phyloP scores from a whole-genome alignment of 2,329 filamentous ascomycete genomes.

The Seiridium cupressi region DNA sequence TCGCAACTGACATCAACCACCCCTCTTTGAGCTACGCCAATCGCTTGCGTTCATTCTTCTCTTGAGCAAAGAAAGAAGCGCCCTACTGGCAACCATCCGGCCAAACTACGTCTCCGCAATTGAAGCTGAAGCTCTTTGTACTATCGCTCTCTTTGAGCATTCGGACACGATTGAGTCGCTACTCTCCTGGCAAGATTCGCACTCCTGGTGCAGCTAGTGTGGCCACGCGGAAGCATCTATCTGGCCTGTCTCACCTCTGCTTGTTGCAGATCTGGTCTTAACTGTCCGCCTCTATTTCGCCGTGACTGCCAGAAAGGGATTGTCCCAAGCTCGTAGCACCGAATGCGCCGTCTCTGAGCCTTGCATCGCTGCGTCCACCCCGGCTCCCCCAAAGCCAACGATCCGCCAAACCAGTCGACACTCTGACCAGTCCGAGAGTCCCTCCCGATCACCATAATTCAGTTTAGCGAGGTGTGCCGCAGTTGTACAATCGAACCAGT shows the following conservation, averaged over 20 bases:
- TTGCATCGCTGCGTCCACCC: background rate
- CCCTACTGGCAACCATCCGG: background rate
- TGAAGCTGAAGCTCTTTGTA: constrained; percentile 1
- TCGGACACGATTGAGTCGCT: background rate
- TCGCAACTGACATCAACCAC: background rate
- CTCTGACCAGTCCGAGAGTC: background rate
- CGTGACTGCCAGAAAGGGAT: background rate
- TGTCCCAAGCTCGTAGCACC: background rate
- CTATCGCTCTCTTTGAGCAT: background rate
- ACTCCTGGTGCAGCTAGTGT: background rate
- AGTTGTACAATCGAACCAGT: background rate
- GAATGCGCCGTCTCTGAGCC: constrained; percentile 6
- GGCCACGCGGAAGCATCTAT: background rate
- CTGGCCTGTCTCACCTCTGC: background rate
- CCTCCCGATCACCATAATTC: too few species aligned
- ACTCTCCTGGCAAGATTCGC: background rate
- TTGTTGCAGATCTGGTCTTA: background rate
- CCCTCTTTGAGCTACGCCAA: constrained; percentile 4
- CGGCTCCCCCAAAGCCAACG: background rate
- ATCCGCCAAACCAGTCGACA: background rate
- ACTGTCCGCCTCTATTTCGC: background rate
- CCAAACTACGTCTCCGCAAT: too few species aligned
- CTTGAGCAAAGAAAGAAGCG: constrained; percentile 1
- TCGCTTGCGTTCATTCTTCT: background rate
- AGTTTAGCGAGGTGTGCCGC: background rate